phyloP scores from a whole-genome alignment of 1,284 basidiomycete genomes.

The Erythrobasidium hasegawianum region DNA sequence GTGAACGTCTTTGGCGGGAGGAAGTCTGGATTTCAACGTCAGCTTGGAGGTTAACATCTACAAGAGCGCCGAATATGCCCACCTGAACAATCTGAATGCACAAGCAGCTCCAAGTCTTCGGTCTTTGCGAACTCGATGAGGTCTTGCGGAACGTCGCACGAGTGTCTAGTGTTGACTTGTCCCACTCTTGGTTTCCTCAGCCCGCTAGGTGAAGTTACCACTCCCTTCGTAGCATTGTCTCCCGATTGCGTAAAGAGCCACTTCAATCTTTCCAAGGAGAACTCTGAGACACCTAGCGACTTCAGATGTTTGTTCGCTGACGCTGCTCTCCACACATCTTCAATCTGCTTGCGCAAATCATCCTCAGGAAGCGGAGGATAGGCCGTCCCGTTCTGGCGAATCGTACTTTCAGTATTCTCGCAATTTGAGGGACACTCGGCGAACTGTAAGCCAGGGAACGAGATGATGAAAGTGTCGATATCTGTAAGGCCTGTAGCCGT shows the following conservation, averaged over 20 bases:
- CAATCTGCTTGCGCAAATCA: constrained; percentile 1
- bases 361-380: constrained; percentile 1
- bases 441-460: constrained; percentile 31
- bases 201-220: constrained; percentile 13
- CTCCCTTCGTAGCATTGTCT: constrained; percentile 6
- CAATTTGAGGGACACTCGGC: constrained; percentile 8
- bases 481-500: constrained; percentile 27
- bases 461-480: constrained; percentile 35
- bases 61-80: neutral
- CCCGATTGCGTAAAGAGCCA: constrained; percentile 11
- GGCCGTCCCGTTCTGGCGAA: constrained; percentile 4
- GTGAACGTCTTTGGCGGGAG: constrained; percentile 30
- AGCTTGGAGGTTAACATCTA: neutral
- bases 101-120: constrained; percentile 31
- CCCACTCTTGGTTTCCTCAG: constrained; percentile 28
- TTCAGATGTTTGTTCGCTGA: constrained; percentile 23
- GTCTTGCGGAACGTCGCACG: constrained; percentile 25
- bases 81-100: constrained; percentile 34
- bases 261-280: constrained; percentile 24
- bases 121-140: constrained; percentile 32
- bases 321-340: constrained; percentile 22
- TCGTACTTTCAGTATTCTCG: neutral
- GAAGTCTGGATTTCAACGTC: constrained; percentile 16
- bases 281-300: constrained; percentile 35
- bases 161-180: constrained; percentile 34